These are phyloP conservation scores for Aspergillus caelatus DNA, from an alignment of 2,329 filamentous ascomycete genomes.

Conservation along the genomic window DNA sequence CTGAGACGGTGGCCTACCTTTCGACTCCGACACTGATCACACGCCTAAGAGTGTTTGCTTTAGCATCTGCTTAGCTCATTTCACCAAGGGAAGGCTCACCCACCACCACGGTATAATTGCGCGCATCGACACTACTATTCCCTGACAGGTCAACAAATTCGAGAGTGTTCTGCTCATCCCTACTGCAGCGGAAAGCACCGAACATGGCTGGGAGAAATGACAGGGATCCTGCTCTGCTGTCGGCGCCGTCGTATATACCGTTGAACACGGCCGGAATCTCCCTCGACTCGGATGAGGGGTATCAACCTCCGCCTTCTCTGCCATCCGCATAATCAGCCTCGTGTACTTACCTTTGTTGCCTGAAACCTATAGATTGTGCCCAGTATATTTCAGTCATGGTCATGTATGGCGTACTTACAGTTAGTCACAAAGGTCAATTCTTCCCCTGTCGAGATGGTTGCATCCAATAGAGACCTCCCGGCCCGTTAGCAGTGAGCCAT, in stretches of 20 bases:
- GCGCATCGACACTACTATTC: constrained; percentile 1
- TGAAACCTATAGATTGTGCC: background rate
- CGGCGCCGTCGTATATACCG: background rate
- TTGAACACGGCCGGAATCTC: background rate
- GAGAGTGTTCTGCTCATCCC: background rate
- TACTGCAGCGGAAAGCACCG: constrained; percentile 6
- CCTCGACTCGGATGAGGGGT: background rate
- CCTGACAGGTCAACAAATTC: constrained; percentile 2
- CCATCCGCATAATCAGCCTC: background rate
- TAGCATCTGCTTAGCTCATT: background rate
- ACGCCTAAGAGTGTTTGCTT: background rate
- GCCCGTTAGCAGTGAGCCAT: background rate
- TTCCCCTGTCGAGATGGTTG: background rate
- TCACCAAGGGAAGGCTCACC: background rate
- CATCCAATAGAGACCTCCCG: background rate
- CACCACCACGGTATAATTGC: background rate
- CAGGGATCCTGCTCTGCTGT: background rate
- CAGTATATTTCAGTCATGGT: background rate
- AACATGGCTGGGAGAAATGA: constrained; percentile 3
- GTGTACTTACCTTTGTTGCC: background rate
- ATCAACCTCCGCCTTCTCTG: background rate
- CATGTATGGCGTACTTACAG: background rate
- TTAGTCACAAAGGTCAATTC: background rate
- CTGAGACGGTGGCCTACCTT: constrained; percentile 1
- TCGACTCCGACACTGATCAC: background rate